Evolutionary conservation across 352 stramenopile species (phyloP).

Genomic region (Phytopythium chamaehyphon): DNA sequence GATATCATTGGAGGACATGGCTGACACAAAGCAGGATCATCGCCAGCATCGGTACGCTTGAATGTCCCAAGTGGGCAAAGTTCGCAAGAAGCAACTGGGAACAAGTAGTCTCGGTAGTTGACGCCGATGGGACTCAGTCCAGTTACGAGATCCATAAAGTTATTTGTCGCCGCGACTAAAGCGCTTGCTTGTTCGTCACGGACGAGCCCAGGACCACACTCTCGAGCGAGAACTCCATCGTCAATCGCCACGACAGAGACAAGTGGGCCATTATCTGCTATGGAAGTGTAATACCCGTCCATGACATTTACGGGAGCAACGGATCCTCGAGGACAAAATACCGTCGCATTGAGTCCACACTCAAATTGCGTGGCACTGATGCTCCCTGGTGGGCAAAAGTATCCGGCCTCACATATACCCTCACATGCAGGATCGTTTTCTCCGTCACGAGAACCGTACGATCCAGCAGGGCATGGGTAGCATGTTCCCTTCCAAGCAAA

Average conservation of each 20-base stretch:
- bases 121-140: constrained; percentile 40
- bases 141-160: constrained; percentile 41
- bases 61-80: constrained; percentile 67
- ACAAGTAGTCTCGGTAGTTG: constrained; percentile 54
- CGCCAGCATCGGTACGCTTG: constrained; percentile 40
- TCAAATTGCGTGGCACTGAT: constrained; percentile 32
- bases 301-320: constrained; percentile 17
- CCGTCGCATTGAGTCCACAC: constrained; percentile 33
- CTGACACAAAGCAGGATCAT: constrained; percentile 41
- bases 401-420: constrained; percentile 56
- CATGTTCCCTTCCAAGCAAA: constrained; percentile 58
- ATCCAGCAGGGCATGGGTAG: constrained; percentile 58
- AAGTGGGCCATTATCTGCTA: constrained; percentile 10
- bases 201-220: constrained; percentile 34
- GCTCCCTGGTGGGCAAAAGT: constrained; percentile 60
- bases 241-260: neutral
- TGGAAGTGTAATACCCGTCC: constrained; percentile 48
- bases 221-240: constrained; percentile 4
- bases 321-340: constrained; percentile 45
- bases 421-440: constrained; percentile 47
- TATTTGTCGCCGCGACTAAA: constrained; percentile 10
- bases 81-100: constrained; percentile 50
- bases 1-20: constrained; percentile 43
- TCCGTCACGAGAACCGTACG: constrained; percentile 37
- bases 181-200: constrained; percentile 10